Evolutionary conservation across 495 filamentous ascomycete species (phyloP), one percentile per base, ranked within the genome.

Genomic region (Trichoderma erinaceum): DNA sequence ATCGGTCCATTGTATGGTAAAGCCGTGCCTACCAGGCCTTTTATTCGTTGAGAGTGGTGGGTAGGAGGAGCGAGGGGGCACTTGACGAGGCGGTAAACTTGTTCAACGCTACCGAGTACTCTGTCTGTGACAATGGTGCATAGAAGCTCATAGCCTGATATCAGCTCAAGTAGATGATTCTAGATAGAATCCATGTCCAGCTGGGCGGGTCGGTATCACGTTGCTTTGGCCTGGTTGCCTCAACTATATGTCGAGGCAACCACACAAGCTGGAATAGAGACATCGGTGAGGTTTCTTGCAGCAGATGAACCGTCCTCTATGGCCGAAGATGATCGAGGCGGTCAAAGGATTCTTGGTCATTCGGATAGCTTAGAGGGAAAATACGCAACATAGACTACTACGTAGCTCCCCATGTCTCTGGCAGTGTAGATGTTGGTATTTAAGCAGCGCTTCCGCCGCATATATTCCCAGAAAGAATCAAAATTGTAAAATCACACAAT

Each of bases 221-320:
- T 61, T 32, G 56, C 56, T 61, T 18, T 61, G 29, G 56, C 25
- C 27, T 61, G 35, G 56, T 61, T 61, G 56, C 56, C n/a, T 61
- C 56, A 25, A 61, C 56, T 61, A 61, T 61, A 61, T 61, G 56
- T 25, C 56, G 56, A 32, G 56, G 56, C 56, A 61, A 61, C 56
- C 56, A 61, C 56, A 61, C 56, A 61, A 18, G 23, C 25, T 32
- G 48, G 21, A 25, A 61, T 18, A 61, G 25, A 29, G 56, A 25
- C 56, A 11, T 16, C 29, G 23, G 56, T 61, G 56, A 61, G 56
- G 25, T 61, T 61, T 61, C 16, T 32, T 61, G 56, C 25, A 61
- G 56, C 56, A 11, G 56, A 16, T 61, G 56, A 12, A 25, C 11
- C 35, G 56, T 32, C 27, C 27, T 29, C 56, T 5, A 32, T 27